phyloP scores from a whole-genome alignment of 148 eudicot species.

The Rhododendron henanense region DNA sequence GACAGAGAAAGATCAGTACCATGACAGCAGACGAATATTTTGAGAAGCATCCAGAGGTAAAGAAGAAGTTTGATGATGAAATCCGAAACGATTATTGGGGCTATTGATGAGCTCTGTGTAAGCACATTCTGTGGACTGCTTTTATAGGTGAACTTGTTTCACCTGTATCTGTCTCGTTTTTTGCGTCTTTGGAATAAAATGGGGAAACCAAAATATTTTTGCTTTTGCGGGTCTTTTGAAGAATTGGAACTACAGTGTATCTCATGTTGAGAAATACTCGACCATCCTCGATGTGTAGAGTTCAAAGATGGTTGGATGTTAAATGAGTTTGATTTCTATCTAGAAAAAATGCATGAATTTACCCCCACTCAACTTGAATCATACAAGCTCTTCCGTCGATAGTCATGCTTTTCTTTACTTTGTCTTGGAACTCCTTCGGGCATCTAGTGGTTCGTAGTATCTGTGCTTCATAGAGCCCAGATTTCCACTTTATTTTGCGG shows the following conservation, averaged over 20 bases:
- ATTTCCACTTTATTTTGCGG: not conserved
- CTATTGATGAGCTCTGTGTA: conserved; percentile 27
- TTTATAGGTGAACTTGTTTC: conserved; percentile 6
- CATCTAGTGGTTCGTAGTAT: not conserved
- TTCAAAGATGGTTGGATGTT: not conserved
- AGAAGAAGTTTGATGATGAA: conserved; percentile 97
- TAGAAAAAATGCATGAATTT: not conserved
- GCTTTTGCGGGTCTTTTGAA: not conserved
- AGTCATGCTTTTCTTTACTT: not conserved
- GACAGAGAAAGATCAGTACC: conserved; percentile 79
- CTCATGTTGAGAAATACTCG: conserved; percentile 1
- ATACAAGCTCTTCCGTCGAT: not conserved
- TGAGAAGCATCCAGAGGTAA: conserved; percentile 75
- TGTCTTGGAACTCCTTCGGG: not conserved
- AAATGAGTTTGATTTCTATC: not conserved
- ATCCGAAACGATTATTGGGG: conserved; percentile 98
- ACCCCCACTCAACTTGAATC: not conserved
- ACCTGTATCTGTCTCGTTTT: not conserved
- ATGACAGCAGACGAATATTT: conserved; percentile 99
- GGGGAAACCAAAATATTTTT: conserved; percentile 8
- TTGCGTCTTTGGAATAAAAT: conserved; percentile 22
- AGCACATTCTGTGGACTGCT: conserved; percentile 4
- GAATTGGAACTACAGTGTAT: conserved; percentile 6
- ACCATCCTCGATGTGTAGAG: not conserved
- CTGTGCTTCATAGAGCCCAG: not conserved